Base-by-base conservation (phyloP, 2,329 filamentous ascomycete genomes). In the Dactylellina sp. region DNA sequence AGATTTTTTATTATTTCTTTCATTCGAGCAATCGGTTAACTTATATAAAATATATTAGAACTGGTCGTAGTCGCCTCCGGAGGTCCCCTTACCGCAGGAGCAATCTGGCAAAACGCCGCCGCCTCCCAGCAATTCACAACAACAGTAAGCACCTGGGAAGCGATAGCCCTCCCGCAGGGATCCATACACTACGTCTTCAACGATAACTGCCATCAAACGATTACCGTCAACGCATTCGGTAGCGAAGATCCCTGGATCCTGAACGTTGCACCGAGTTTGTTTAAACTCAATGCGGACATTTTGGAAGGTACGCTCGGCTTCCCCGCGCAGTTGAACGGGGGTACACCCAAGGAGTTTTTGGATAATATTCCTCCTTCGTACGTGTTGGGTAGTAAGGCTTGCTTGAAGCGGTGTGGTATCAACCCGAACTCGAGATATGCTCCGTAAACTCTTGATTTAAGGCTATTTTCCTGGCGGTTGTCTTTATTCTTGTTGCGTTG, bases 151-250 rank as follows among this genome's bases (percentile, higher is more conserved):
- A 62, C 59, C 2, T 62, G 59, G 59, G 59, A 62, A 52, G 18
- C 18, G 59, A 62, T 62, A 11, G 59, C 59, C 28, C 59, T 62
- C 6, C 59, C 59, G 3, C 59, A 62, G 24, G 59, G 59, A 14
- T 62, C 59, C n/a, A 62, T 62, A 9, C 59, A 62, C 28, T 62
- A 62, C 25, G 59, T 62, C 20, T 62, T 62, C 59, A 62, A 62
- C 44, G 59, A 62, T 22, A 62, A 62, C 20, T 62, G 59, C 59
- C 59, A 62, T 62, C 59, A 25, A 52, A 62, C 44, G 4, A 42
- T 62, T 28, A 52, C 59, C 0, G 59, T 62, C 46, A 62, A 62
- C 46, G 59, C 59, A 28, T 62, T 62, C 32, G 59, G 59, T 42
- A 62, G 59, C 20, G 59, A 62, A 22, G 59, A 62, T 52, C 59